phyloP scores from a whole-genome alignment of 2,329 filamentous ascomycete genomes.

The Cercospora sesami region DNA sequence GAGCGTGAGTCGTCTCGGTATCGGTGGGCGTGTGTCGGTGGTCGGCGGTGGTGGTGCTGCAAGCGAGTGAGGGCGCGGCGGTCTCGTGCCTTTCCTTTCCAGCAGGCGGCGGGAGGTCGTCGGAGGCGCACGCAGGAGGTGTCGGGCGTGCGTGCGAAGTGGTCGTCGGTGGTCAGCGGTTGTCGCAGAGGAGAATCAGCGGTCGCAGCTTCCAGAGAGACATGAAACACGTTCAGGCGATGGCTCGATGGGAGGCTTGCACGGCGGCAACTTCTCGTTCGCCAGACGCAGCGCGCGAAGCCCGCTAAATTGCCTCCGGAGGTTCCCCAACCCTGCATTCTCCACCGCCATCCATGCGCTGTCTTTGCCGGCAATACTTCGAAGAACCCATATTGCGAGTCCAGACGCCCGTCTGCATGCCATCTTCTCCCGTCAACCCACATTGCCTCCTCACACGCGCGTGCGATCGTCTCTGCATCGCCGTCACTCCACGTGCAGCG shows the following conservation, averaged over 20 bases:
- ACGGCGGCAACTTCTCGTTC: not conserved
- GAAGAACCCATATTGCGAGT: not conserved
- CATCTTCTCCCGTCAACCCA: not conserved
- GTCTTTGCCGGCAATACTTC: not conserved
- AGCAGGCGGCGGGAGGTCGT: not conserved
- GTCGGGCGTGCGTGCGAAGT: not conserved
- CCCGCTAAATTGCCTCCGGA: not conserved
- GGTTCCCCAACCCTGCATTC: not conserved
- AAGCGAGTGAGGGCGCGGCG: slow-evolving; percentile 6
- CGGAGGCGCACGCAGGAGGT: not conserved
- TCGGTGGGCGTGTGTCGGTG: not conserved
- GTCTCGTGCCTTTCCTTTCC: not conserved
- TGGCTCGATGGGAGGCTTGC: not conserved
- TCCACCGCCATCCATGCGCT: not conserved
- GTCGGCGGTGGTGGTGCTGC: slow-evolving; percentile 3
- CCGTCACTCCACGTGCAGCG: not conserved
- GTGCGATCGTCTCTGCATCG: not conserved
- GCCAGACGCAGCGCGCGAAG: not conserved
- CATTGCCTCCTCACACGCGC: not conserved
- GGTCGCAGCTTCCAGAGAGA: not conserved
- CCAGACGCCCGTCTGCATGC: not conserved
- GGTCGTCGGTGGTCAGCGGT: not conserved
- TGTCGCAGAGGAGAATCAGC: not conserved
- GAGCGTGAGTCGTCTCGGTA: slow-evolving; percentile 6
- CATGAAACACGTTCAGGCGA: not conserved